Evolutionary conservation across 2,329 filamentous ascomycete genomes (phyloP).

Genomic region (Hypoxylon sp.): DNA sequence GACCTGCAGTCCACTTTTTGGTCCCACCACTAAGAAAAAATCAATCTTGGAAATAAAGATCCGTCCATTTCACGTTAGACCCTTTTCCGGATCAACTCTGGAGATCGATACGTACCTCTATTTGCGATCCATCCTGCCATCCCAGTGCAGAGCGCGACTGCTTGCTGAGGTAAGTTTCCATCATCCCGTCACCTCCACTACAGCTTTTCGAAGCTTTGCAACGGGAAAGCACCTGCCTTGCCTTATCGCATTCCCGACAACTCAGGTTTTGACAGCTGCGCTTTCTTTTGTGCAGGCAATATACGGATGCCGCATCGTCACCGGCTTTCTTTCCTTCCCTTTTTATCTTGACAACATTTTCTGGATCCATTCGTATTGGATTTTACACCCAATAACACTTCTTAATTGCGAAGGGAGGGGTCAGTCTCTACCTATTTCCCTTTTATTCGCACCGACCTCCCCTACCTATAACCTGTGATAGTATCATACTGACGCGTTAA

Average conservation of each 20-base stretch:
- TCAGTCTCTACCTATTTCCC: constrained; percentile 18
- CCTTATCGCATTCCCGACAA: constrained; percentile 11
- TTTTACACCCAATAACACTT: neutral
- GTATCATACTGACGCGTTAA: constrained; percentile 5
- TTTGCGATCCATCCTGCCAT: neutral
- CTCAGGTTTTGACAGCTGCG: constrained; percentile 6
- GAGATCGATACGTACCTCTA: constrained; percentile 7
- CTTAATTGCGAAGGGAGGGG: constrained; percentile 7
- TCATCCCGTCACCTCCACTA: constrained; percentile 17
- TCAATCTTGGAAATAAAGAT: constrained; percentile 6
- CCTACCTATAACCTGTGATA: neutral
- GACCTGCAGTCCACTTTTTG: too few species aligned
- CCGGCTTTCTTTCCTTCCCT: too few species aligned
- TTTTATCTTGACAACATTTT: neutral
- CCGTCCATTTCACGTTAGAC: neutral
- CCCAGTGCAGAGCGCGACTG: too few species aligned
- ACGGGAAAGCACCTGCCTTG: constrained; percentile 13
- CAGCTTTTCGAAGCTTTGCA: constrained; percentile 22
- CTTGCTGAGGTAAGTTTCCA: too few species aligned
- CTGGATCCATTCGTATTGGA: neutral
- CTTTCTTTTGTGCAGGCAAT: constrained; percentile 4
- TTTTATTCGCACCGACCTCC: neutral
- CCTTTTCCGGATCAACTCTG: constrained; percentile 2
- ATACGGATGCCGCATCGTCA: constrained; percentile 14
- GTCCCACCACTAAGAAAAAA: constrained; percentile 4